Conservation (phyloP, 2,329 filamentous ascomycete species). For the Diaporthe sp. region DNA sequence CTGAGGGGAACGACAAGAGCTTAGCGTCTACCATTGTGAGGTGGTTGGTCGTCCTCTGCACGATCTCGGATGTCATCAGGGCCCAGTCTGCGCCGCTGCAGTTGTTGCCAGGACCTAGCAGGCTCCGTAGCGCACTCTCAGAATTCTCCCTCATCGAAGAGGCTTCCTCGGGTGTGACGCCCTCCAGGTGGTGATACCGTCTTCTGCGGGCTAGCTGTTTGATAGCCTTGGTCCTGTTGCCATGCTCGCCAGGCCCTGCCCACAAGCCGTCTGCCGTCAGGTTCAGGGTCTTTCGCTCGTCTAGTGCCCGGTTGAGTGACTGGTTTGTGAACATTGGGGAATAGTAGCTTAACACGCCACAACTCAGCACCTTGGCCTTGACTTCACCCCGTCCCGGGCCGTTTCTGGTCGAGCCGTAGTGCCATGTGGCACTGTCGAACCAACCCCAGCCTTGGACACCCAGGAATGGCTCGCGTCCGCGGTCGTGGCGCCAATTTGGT, state of each 20-base stretch:
- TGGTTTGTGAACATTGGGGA: conserved; percentile 53
- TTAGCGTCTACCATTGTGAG: conserved; percentile 51
- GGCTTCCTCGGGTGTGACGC: conserved; percentile 51
- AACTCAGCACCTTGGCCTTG: conserved; percentile 56
- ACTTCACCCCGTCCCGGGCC: conserved; percentile 58
- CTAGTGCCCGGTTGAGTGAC: conserved; percentile 47
- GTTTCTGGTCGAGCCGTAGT: conserved; percentile 57
- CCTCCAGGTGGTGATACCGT: conserved; percentile 53
- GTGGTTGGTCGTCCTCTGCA: conserved; percentile 54
- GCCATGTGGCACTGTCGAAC: conserved; percentile 59
- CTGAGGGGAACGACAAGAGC: conserved; percentile 43
- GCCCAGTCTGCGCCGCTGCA: conserved; percentile 62
- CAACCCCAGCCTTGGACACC: conserved; percentile 57
- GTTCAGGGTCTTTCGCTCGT: conserved; percentile 56
- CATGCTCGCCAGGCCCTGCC: conserved; percentile 46
- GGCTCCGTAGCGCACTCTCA: conserved; percentile 49
- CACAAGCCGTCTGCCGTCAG: conserved; percentile 58
- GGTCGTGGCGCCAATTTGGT: conserved; percentile 53
- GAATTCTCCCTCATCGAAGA: conserved; percentile 51
- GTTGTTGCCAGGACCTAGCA: conserved; percentile 44
- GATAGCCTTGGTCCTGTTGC: conserved; percentile 49
- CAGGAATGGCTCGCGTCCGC: conserved; percentile 56
- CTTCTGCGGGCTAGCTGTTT: conserved; percentile 53
- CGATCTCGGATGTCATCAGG: conserved; percentile 57
- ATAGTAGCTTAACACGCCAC: conserved; percentile 62